Evolutionary conservation across 805 yeast genomes (phyloP).

Genomic region (Vanderwaltozyma polyspora): DNA sequence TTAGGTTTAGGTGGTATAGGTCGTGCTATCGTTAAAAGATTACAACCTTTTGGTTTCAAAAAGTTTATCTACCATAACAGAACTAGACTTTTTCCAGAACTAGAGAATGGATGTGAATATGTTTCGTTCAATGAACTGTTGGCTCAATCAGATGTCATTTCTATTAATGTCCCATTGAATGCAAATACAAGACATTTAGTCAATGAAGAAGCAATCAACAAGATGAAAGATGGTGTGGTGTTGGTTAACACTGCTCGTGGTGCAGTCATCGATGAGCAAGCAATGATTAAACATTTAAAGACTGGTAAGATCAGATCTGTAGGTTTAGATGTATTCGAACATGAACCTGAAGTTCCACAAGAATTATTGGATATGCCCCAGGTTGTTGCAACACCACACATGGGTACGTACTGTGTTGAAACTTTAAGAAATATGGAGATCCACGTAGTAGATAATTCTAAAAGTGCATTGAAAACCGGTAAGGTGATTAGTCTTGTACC

Average conservation of each 20-base stretch:
- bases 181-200: conserved; percentile 58
- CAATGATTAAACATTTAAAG: conserved; percentile 44
- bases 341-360: conserved; percentile 59
- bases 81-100: conserved; percentile 41
- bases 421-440: conserved; percentile 75
- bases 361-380: conserved; percentile 54
- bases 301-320: conserved; percentile 55
- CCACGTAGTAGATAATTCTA: conserved; percentile 59
- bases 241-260: conserved; percentile 83
- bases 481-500: conserved; percentile 71
- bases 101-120: conserved; percentile 62
- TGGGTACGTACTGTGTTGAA: conserved; percentile 75
- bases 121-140: conserved; percentile 62
- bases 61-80: conserved; percentile 68
- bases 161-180: conserved; percentile 71
- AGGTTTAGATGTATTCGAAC: conserved; percentile 68
- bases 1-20: conserved; percentile 90
- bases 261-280: conserved; percentile 59
- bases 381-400: conserved; percentile 74
- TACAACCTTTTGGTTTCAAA: conserved; percentile 65
- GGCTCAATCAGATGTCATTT: conserved; percentile 52
- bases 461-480: conserved; percentile 48
- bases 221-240: conserved; percentile 72
- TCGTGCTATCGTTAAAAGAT: conserved; percentile 60
- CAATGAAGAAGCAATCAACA: conserved; percentile 44